A percentile compares a stretch with the other conserved stretches of the same genome.
Evolutionary conservation across 805 yeast species (phyloP).

Genomic region (Candida nemodendra): DNA sequence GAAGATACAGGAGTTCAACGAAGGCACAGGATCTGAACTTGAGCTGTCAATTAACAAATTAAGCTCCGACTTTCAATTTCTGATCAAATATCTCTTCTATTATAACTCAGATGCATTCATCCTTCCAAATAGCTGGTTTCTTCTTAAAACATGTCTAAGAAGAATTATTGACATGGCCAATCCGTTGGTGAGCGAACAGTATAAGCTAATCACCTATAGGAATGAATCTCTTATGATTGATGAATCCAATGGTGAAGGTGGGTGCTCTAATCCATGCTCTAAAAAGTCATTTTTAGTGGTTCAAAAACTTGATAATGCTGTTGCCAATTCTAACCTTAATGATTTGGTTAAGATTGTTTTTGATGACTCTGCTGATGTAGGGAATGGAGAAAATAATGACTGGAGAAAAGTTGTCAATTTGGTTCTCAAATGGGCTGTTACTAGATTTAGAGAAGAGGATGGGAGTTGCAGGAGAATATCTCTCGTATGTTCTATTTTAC

Average conservation of each 20-base stretch:
- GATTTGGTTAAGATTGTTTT: constrained; percentile 24
- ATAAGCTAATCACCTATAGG: constrained; percentile 60
- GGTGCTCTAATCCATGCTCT: constrained; percentile 12
- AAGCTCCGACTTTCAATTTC: constrained; percentile 28
- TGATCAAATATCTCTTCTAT: constrained; percentile 44
- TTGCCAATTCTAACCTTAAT: constrained; percentile 11
- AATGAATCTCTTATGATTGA: constrained; percentile 70
- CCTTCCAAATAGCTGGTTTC: constrained; percentile 61
- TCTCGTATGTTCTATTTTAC: constrained; percentile 27
- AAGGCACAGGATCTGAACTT: constrained; percentile 13
- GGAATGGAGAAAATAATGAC: constrained; percentile 12
- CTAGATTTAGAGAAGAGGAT: constrained; percentile 20
- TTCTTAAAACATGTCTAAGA: constrained; percentile 48
- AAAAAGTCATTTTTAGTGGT: constrained; percentile 22
- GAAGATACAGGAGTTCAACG: constrained; percentile 20
- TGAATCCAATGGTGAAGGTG: constrained; percentile 21
- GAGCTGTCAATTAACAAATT: constrained; percentile 18
- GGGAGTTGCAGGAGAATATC: constrained; percentile 19
- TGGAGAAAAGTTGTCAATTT: constrained; percentile 28
- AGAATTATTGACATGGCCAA: constrained; percentile 36
- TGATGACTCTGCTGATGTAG: constrained; percentile 22
- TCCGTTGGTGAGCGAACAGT: constrained; percentile 42
- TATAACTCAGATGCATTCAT: constrained; percentile 59
- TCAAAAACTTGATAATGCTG: constrained; percentile 28
- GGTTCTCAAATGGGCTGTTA: constrained; percentile 32